These are phyloP conservation scores for Willaertia magna DNA, from an alignment of 208 protist genomes.

Conservation along the genomic window DNA sequence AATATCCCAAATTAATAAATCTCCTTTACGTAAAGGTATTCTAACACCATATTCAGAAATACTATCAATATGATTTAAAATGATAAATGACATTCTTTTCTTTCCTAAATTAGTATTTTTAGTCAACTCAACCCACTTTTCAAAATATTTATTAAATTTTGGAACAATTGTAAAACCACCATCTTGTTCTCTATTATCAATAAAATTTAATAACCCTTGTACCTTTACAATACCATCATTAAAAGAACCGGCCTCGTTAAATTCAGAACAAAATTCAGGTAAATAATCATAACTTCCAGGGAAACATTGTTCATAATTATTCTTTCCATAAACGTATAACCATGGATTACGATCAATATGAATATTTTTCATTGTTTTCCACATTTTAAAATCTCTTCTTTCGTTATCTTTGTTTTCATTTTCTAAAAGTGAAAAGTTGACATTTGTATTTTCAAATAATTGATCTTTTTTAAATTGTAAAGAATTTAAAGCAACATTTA, in stretches of 20 bases:
- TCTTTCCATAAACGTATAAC: background rate
- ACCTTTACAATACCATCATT: background rate
- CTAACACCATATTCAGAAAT: background rate
- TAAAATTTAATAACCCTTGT: background rate
- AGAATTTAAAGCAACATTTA: background rate
- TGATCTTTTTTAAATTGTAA: background rate
- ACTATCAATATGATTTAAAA: background rate
- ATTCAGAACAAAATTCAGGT: background rate
- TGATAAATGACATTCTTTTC: background rate
- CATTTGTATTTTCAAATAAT: no score
- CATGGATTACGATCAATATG: conserved; percentile 4
- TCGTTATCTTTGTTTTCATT: background rate
- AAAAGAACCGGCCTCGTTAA: background rate
- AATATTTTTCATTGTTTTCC: background rate
- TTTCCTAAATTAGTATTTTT: background rate
- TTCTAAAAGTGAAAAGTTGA: no score
- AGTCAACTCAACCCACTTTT: background rate
- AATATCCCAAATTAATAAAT: background rate
- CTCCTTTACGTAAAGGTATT: background rate
- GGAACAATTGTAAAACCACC: conserved; percentile 2
- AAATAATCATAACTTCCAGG: background rate
- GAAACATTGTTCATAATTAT: background rate
- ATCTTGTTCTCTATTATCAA: background rate
- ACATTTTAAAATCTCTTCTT: background rate
- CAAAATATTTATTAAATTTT: background rate